Evolutionary conservation across 768 basidiomycete species (phyloP), one percentile per base, ranked within the genome.

Genomic region (Leccinum fibrillosum): DNA sequence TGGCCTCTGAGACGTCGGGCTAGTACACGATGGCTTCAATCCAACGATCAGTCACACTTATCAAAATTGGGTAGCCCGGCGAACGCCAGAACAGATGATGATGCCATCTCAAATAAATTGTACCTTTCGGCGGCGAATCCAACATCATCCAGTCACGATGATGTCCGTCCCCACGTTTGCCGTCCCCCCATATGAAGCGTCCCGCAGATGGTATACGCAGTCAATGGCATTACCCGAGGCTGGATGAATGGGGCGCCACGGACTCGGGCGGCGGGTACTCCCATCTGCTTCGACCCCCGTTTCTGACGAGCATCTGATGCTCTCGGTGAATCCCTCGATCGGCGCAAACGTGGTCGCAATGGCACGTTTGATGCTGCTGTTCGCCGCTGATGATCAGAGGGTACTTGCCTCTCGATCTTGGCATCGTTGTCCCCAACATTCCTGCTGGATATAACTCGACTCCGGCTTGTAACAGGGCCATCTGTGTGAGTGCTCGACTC

Each of bases 391-490:
- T 76, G 52, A 65, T 49, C 4, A 58, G 23, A 42, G 58, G 37
- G 34, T 15, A 12, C 21, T 57, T 58, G 45, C 45, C 56, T 48
- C 53, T 48, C 45, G 19, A 39, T 28, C 32, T 80, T 78, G 4
- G 84, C 79, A 4, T 79, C 63, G 48, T 82, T 70, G 62, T 84
- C 78, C n/a, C 84, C 81, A 79, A 57, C 68, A 62, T 60, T 82
- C 82, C 30, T 76, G 66, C 72, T 45, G 75, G 6, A 75, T 73
- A 56, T 79, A 72, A n/a, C 52, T 75, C 78, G 45, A 76, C 63
- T n/a, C 71, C 69, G 44, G 75, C 66, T 73, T 50, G 12, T 34
- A n/a, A 10, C 56, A 39, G 19, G 8, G 48, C 32, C 28, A 73
- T 47, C 83, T 80, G n/a, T 77, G 65, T 48, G 72, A 76, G 64